A percentile compares a stretch with the other conserved stretches of the same genome.
Conservation (phyloP, 2,329 filamentous ascomycete species). For the Colletotrichum sidae region DNA sequence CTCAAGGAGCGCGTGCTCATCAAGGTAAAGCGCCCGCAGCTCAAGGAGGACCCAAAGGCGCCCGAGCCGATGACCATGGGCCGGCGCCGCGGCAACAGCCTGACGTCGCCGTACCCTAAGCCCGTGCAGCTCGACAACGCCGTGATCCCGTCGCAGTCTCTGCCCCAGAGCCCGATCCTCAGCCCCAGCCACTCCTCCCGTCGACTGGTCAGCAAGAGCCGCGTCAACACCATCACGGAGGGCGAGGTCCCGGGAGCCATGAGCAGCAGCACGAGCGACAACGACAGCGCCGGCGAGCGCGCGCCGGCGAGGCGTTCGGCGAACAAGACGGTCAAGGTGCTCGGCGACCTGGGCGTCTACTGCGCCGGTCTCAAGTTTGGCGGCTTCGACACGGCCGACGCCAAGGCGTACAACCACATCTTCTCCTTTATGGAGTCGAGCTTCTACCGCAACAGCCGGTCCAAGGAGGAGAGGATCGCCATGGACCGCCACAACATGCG, state of each 20-base stretch:
- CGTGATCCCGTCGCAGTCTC: conserved; percentile 61
- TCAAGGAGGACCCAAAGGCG: conserved; percentile 52
- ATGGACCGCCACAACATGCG: conserved; percentile 92
- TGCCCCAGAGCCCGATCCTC: conserved; percentile 66
- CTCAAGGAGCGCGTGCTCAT: conserved; percentile 86
- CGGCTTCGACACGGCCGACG: conserved; percentile 81
- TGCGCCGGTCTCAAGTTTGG: conserved; percentile 82
- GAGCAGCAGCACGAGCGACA: conserved; percentile 80
- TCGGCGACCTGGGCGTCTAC: conserved; percentile 88
- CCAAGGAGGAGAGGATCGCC: conserved; percentile 79
- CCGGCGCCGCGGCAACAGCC: conserved; percentile 73
- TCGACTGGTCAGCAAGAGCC: conserved; percentile 62
- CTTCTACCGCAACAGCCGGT: conserved; percentile 83
- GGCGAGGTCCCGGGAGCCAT: conserved; percentile 65
- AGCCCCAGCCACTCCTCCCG: conserved; percentile 63
- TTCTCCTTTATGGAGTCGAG: conserved; percentile 94
- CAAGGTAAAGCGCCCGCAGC: conserved; percentile 84
- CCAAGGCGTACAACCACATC: conserved; percentile 91
- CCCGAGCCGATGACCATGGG: conserved; percentile 49
- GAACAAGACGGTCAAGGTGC: conserved; percentile 86
- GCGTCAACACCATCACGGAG: conserved; percentile 68
- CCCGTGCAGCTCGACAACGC: conserved; percentile 70
- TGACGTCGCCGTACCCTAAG: conserved; percentile 81
- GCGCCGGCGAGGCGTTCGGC: conserved; percentile 68
- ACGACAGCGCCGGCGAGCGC: conserved; percentile 75